Conservation (phyloP, 345 rosid genomes). For the Trapa bicornis region DNA sequence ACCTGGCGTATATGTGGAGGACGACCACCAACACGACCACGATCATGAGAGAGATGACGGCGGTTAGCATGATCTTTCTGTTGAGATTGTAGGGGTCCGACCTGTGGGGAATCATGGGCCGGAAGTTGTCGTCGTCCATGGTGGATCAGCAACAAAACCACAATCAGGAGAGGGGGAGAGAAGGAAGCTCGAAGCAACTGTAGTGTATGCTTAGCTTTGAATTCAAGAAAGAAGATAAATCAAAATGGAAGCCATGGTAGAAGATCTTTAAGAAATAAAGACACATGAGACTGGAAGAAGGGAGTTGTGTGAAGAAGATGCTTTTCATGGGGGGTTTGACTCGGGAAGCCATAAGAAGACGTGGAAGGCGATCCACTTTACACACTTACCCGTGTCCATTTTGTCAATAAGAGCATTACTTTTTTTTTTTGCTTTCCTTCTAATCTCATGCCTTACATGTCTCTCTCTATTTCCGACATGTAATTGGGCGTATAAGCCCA, state of each 20-base stretch:
- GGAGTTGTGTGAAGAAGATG: not conserved
- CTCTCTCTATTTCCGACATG: not conserved
- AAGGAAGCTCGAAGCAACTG: not conserved
- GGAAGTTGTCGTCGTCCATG: constrained; percentile 6
- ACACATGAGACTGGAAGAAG: not conserved
- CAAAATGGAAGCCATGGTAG: too few relatives aligned
- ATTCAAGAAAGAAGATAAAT: not conserved
- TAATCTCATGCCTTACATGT: not conserved
- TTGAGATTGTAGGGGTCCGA: constrained; percentile 10
- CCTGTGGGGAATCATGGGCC: not conserved
- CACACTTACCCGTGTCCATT: not conserved
- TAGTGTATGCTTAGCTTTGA: not conserved
- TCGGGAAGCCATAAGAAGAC: not conserved
- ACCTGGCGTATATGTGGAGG: constrained; percentile 37
- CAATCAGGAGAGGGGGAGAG: not conserved
- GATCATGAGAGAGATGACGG: constrained; percentile 25
- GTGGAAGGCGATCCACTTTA: not conserved
- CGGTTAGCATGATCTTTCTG: constrained; percentile 35
- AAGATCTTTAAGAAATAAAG: not conserved
- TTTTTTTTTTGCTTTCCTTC: not conserved
- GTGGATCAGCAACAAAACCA: not conserved
- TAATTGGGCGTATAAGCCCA: too few relatives aligned
- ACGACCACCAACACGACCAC: constrained; percentile 26
- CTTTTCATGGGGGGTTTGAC: not conserved
- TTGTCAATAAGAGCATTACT: not conserved